Percentiles rank a stretch among this genome's conserved stretches.
These are phyloP conservation scores for Kokia cookei DNA, from an alignment of 441 rosid species.

Conservation along the genomic window DNA sequence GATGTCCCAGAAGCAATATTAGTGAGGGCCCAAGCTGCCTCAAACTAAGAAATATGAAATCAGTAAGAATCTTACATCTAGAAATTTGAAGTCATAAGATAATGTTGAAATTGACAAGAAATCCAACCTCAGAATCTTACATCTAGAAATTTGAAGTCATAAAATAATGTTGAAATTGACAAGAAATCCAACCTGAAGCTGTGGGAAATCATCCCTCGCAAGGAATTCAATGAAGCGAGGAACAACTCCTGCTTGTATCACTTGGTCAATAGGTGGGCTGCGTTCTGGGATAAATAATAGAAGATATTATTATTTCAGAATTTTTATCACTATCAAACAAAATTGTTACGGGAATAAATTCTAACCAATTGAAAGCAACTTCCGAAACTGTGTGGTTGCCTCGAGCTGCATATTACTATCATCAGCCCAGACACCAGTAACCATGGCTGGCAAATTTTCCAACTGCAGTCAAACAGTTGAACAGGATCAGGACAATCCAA, in stretches of 20 bases:
- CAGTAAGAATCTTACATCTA: not conserved
- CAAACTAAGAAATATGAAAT: slow-evolving; percentile 44
- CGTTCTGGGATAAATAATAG: slow-evolving; percentile 38
- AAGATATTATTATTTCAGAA: not conserved
- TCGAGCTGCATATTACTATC: slow-evolving; percentile 64
- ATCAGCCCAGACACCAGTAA: slow-evolving; percentile 62
- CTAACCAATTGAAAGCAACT: slow-evolving; percentile 72
- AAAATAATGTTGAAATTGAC: not conserved
- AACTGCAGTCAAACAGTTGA: slow-evolving; percentile 35
- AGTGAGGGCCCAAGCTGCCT: slow-evolving; percentile 95
- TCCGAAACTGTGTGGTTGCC: slow-evolving; percentile 75
- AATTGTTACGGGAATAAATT: not conserved
- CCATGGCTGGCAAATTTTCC: slow-evolving; percentile 73
- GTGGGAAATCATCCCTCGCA: slow-evolving; percentile 63
- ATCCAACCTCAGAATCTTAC: slow-evolving; percentile 35
- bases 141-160: not conserved
- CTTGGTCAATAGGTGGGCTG: slow-evolving; percentile 83
- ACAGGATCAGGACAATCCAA: not conserved
- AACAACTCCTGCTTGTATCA: slow-evolving; percentile 72
- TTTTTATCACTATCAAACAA: not conserved
- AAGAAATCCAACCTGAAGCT: slow-evolving; percentile 55
- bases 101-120: not conserved
- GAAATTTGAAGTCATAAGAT: not conserved
- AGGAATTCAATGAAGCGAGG: slow-evolving; percentile 90
- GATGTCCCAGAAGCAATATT: slow-evolving; percentile 95